These are phyloP conservation scores for Kwoniella sp. DNA, from an alignment of 768 basidiomycete species.

Conservation along the genomic window DNA sequence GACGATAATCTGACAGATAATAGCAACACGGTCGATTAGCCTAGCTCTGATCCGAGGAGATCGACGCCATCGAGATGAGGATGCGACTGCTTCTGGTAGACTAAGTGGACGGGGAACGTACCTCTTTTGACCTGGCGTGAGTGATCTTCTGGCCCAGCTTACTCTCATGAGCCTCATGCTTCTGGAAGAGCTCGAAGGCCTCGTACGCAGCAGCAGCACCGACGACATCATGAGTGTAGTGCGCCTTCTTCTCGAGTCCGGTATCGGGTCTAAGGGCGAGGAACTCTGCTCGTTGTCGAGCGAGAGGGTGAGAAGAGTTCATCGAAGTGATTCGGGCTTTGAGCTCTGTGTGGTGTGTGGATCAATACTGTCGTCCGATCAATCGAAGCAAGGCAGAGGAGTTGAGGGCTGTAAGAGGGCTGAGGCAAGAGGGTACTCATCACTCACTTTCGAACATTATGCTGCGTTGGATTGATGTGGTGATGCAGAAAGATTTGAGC, in stretches of 20 bases:
- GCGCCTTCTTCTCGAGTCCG: conserved; percentile 43
- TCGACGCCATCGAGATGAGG: no score
- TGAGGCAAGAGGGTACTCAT: background rate
- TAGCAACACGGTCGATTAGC: no score
- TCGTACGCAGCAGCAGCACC: conserved; percentile 48
- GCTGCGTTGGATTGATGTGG: background rate
- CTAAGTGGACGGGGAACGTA: conserved; percentile 6
- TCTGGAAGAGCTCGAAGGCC: conserved; percentile 44
- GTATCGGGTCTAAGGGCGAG: conserved; percentile 35
- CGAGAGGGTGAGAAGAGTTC: conserved; percentile 34
- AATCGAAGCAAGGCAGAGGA: no score
- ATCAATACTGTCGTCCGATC: no score
- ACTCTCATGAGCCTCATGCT: conserved; percentile 32
- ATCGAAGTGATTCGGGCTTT: conserved; percentile 25
- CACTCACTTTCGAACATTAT: conserved; percentile 26
- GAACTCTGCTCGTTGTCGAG: conserved; percentile 43
- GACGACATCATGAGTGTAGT: conserved; percentile 45
- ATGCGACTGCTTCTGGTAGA: no score
- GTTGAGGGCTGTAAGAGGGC: background rate
- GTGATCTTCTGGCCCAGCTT: conserved; percentile 31
- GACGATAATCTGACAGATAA: conserved; percentile 42
- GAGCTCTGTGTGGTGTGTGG: conserved; percentile 31
- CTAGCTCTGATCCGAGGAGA: no score
- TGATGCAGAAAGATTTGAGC: no score
- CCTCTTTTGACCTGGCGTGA: conserved; percentile 34